A percentile compares a stretch with the other conserved stretches of the same genome.
phyloP scores from a whole-genome alignment of 805 yeast genomes.

The Tetrapisispora nanseiensis region DNA sequence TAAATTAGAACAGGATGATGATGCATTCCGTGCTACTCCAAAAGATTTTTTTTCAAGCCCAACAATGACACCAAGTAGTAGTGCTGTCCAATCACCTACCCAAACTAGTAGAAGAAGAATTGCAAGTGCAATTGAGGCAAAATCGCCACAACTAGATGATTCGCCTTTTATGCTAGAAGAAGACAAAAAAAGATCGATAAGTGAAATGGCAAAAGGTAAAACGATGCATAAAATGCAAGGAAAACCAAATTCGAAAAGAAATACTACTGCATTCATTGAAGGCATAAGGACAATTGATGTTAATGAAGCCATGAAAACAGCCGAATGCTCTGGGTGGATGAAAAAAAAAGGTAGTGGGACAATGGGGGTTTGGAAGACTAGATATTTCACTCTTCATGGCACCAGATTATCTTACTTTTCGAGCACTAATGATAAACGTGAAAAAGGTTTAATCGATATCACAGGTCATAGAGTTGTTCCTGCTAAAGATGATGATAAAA shows the following conservation, averaged over 20 bases:
- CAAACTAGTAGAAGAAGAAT: slow-evolving; percentile 36
- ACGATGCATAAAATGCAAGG: slow-evolving; percentile 45
- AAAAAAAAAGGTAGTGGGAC: slow-evolving; percentile 79
- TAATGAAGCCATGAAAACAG: slow-evolving; percentile 62
- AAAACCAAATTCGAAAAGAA: slow-evolving; percentile 39
- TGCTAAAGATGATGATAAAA: slow-evolving; percentile 71
- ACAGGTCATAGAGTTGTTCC: slow-evolving; percentile 90
- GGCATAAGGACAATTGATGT: slow-evolving; percentile 76
- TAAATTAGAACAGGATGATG: slow-evolving; percentile 14
- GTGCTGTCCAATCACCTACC: background rate
- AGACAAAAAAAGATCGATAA: slow-evolving; percentile 34
- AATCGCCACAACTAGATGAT: slow-evolving; percentile 2
- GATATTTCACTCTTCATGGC: slow-evolving; percentile 80
- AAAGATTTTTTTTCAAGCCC: slow-evolving; percentile 2
- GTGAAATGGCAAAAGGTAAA: slow-evolving; percentile 44
- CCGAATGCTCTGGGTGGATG: slow-evolving; percentile 91
- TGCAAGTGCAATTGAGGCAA: slow-evolving; percentile 38
- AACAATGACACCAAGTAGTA: slow-evolving; percentile 2
- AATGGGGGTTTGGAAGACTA: slow-evolving; percentile 83
- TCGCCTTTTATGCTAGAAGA: slow-evolving; percentile 10
- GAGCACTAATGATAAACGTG: slow-evolving; percentile 66
- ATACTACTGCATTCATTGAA: slow-evolving; percentile 75
- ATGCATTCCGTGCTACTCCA: slow-evolving; percentile 12
- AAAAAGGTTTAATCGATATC: slow-evolving; percentile 88
- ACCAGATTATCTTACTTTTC: slow-evolving; percentile 86